These are phyloP conservation scores for Staphylotrichum longicolle DNA, from an alignment of 495 filamentous ascomycete species.

Conservation along the genomic window DNA sequence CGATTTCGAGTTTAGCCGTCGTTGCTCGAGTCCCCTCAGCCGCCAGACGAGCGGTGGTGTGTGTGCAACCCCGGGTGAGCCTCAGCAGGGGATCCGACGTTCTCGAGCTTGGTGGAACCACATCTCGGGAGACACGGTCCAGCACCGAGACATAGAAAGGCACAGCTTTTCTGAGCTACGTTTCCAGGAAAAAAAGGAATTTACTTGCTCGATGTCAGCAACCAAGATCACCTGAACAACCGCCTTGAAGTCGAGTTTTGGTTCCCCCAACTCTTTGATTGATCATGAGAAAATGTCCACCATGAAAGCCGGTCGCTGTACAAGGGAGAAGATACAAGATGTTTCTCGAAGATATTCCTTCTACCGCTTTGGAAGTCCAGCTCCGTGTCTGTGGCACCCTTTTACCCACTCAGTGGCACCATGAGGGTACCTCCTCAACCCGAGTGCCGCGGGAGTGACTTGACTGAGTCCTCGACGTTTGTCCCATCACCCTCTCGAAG, in stretches of 20 bases:
- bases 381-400: not conserved
- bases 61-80: slow-evolving; percentile 10
- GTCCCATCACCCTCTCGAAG: no score
- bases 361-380: not conserved
- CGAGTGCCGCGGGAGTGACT: slow-evolving; percentile 1
- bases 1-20: slow-evolving; percentile 13
- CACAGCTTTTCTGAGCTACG: not conserved
- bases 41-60: not conserved
- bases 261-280: not conserved
- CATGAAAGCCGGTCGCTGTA: no score
- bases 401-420: not conserved
- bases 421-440: not conserved
- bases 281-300: no score
- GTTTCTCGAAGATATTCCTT: not conserved
- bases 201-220: no score
- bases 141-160: not conserved
- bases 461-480: not conserved
- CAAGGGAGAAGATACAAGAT: not conserved
- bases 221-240: no score
- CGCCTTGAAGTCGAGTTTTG: not conserved
- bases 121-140: not conserved
- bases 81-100: not conserved
- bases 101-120: not conserved
- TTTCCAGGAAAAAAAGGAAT: no score
- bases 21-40: not conserved